Evolutionary conservation across 2,329 filamentous ascomycete species (phyloP).

Genomic region (Colletotrichum spinosum): DNA sequence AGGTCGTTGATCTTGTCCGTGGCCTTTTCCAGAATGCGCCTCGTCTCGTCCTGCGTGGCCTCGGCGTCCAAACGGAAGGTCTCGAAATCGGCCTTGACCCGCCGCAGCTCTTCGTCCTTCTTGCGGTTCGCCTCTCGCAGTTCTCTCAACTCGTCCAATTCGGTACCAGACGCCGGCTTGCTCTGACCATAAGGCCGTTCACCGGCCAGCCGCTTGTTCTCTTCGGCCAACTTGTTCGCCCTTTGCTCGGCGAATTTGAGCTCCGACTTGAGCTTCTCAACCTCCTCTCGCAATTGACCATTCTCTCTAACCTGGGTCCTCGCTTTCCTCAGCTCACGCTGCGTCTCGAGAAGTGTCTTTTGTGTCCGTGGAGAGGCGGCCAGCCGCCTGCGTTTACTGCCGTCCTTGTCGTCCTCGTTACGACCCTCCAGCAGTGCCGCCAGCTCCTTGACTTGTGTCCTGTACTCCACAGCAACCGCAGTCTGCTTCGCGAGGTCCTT

Average conservation of each 20-base stretch:
- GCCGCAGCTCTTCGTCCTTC: slow-evolving; percentile 63
- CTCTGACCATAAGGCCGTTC: slow-evolving; percentile 21
- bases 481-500: slow-evolving; percentile 69
- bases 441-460: slow-evolving; percentile 69
- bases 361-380: slow-evolving; percentile 62
- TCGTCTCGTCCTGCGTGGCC: slow-evolving; percentile 64
- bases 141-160: slow-evolving; percentile 41
- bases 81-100: slow-evolving; percentile 64
- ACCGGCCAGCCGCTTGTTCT: slow-evolving; percentile 47
- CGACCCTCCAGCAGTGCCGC: slow-evolving; percentile 61
- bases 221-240: slow-evolving; percentile 50
- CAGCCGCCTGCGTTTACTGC: slow-evolving; percentile 49
- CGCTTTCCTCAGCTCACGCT: slow-evolving; percentile 66
- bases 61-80: slow-evolving; percentile 65
- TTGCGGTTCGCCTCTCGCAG: slow-evolving; percentile 54
- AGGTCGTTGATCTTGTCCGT: slow-evolving; percentile 68
- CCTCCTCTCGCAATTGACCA: slow-evolving; percentile 62
- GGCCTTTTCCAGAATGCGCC: slow-evolving; percentile 66
- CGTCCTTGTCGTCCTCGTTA: slow-evolving; percentile 48
- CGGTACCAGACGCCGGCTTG: background rate
- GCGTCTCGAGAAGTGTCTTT: slow-evolving; percentile 63
- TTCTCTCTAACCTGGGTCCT: slow-evolving; percentile 66
- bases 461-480: slow-evolving; percentile 67
- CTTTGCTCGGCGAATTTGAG: slow-evolving; percentile 61
- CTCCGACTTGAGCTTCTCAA: slow-evolving; percentile 63